A percentile compares a stretch with the other conserved stretches of the same genome.
These are phyloP conservation scores for Penicillium coffeae DNA, from an alignment of 495 filamentous ascomycete species.

Conservation along the genomic window DNA sequence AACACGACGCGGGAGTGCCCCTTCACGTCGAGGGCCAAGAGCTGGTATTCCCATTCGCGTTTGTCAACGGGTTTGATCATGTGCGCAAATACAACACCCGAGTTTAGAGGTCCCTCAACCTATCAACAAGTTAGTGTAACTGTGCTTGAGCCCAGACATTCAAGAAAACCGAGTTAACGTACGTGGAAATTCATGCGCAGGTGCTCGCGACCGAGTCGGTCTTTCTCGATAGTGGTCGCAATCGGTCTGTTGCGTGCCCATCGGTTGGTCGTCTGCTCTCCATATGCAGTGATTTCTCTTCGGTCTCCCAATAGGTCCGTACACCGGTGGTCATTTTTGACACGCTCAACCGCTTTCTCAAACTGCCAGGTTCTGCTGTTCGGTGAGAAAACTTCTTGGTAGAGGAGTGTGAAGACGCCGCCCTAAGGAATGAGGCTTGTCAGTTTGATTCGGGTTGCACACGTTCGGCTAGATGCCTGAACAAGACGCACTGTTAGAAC, in stretches of 20 bases:
- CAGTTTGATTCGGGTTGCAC: not conserved
- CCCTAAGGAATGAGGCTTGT: conserved; percentile 48
- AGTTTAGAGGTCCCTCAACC: conserved; percentile 78
- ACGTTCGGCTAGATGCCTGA: not conserved
- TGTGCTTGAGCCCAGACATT: not conserved
- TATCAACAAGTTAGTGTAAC: conserved; percentile 27
- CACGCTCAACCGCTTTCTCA: conserved; percentile 77
- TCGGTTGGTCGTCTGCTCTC: conserved; percentile 75
- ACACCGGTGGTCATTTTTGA: conserved; percentile 68
- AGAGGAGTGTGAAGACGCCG: conserved; percentile 73
- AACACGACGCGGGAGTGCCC: conserved; percentile 51
- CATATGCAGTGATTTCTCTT: conserved; percentile 75
- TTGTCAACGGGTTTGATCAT: conserved; percentile 63
- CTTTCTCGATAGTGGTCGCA: conserved; percentile 66
- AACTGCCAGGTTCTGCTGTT: conserved; percentile 85
- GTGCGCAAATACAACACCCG: conserved; percentile 72
- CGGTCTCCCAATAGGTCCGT: conserved; percentile 69
- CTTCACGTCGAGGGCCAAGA: conserved; percentile 74
- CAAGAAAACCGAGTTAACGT: conserved; percentile 2
- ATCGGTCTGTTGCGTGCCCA: conserved; percentile 86
- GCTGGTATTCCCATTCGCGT: conserved; percentile 72
- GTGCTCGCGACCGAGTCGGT: conserved; percentile 74
- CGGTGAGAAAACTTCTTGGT: conserved; percentile 79
- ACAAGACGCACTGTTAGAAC: conserved; percentile 55
- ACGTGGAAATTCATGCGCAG: conserved; percentile 86